These are phyloP conservation scores for Cyphellophora europaea DNA, from an alignment of 2,329 filamentous ascomycete genomes.

Conservation along the genomic window DNA sequence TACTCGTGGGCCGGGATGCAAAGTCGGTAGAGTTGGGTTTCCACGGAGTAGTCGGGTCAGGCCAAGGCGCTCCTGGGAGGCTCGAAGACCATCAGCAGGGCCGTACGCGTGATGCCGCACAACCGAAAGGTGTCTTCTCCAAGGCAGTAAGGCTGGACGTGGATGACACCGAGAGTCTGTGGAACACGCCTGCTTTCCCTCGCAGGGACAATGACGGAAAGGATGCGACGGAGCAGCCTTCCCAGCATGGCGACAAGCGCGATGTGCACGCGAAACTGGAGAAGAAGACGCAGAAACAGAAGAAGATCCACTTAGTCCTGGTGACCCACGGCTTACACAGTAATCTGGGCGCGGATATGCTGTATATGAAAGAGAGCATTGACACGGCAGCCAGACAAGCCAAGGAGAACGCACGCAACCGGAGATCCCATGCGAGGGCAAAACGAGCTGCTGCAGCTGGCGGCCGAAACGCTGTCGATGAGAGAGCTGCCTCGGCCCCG, in stretches of 20 bases:
- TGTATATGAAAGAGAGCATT: conserved; percentile 95
- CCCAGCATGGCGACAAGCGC: conserved; percentile 12
- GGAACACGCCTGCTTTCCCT: conserved; percentile 84
- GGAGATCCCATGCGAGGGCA: conserved; percentile 43
- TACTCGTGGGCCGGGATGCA: conserved; percentile 76
- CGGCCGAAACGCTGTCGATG: conserved; percentile 9
- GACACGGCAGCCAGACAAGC: conserved; percentile 72
- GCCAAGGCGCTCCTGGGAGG: conserved; percentile 53
- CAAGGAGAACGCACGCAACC: conserved; percentile 56
- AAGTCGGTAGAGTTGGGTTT: conserved; percentile 66
- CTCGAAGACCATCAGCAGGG: conserved; percentile 68
- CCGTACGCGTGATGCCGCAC: conserved; percentile 38
- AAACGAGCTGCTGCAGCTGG: conserved; percentile 24
- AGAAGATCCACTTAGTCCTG: conserved; percentile 82
- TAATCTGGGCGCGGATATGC: conserved; percentile 91
- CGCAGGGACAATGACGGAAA: conserved; percentile 40
- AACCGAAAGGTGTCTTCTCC: conserved; percentile 72
- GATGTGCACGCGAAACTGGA: conserved; percentile 14
- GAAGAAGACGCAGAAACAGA: conserved; percentile 44
- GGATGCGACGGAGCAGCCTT: conserved; percentile 17
- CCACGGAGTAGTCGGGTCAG: conserved; percentile 43
- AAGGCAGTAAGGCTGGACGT: conserved; percentile 67
- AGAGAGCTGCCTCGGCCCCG: conserved; percentile 13
- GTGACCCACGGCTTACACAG: conserved; percentile 92
- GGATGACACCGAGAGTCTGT: conserved; percentile 80